Percentiles rank a stretch among this genome's conserved stretches.
These are phyloP conservation scores for Nadsonia starkeyi-henricii DNA, from an alignment of 1,139 yeast genomes.

Conservation along the genomic window DNA sequence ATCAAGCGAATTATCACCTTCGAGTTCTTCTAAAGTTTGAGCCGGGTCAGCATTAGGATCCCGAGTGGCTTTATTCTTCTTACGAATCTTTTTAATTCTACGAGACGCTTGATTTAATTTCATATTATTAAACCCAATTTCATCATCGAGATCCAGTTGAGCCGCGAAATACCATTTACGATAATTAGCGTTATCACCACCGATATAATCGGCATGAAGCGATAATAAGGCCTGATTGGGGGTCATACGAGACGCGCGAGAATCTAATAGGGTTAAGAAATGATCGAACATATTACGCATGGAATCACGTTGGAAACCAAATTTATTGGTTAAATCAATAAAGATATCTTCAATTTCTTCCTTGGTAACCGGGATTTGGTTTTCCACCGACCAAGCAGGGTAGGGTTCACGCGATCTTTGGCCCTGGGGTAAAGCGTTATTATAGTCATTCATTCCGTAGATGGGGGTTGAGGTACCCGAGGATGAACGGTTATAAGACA, in stretches of 20 bases:
- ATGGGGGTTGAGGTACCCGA: slow-evolving; percentile 95
- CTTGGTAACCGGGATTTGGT: slow-evolving; percentile 68
- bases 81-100: slow-evolving; percentile 40
- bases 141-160: slow-evolving; percentile 72
- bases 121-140: slow-evolving; percentile 68
- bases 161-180: slow-evolving; percentile 96
- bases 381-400: slow-evolving; percentile 93
- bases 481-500: slow-evolving; percentile 49
- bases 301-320: slow-evolving; percentile 96
- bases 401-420: slow-evolving; percentile 54
- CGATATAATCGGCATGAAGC: slow-evolving; percentile 93
- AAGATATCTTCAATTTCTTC: slow-evolving; percentile 89
- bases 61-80: slow-evolving; percentile 52
- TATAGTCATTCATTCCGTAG: slow-evolving; percentile 72
- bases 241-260: slow-evolving; percentile 92
- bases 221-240: slow-evolving; percentile 88
- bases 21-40: slow-evolving; percentile 60
- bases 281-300: slow-evolving; percentile 96
- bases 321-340: slow-evolving; percentile 75
- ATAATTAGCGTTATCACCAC: slow-evolving; percentile 85
- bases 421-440: slow-evolving; percentile 33
- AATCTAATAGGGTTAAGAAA: slow-evolving; percentile 84
- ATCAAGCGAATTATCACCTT: slow-evolving; percentile 70
- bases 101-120: slow-evolving; percentile 54
- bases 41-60: slow-evolving; percentile 33